phyloP scores from a whole-genome alignment of 495 filamentous ascomycete species.

The Cairneyella variabilis region DNA sequence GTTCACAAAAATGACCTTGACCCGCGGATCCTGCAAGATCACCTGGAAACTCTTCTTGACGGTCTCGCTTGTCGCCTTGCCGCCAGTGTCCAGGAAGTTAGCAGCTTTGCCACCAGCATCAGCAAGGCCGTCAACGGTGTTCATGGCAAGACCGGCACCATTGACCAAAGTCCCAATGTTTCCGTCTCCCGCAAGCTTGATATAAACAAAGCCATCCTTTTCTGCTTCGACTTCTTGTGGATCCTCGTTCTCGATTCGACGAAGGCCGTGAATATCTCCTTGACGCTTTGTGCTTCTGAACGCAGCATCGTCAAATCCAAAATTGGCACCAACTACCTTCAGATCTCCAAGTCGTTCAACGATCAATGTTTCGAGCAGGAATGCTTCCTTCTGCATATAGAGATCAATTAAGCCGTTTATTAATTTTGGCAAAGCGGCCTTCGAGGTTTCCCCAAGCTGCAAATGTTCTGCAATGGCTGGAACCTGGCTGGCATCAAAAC shows the following conservation, averaged over 20 bases:
- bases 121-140: slow-evolving; percentile 76
- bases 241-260: slow-evolving; percentile 48
- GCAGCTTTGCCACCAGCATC: slow-evolving; percentile 60
- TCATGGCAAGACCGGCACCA: slow-evolving; percentile 89
- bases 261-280: slow-evolving; percentile 54
- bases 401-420: slow-evolving; percentile 54
- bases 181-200: slow-evolving; percentile 25
- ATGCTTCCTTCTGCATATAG: slow-evolving; percentile 67
- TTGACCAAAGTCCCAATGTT: slow-evolving; percentile 44
- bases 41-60: slow-evolving; percentile 73
- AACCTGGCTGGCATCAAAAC: slow-evolving; percentile 32
- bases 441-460: slow-evolving; percentile 40
- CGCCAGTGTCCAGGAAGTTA: slow-evolving; percentile 89
- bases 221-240: slow-evolving; percentile 62
- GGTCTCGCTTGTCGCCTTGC: slow-evolving; percentile 83
- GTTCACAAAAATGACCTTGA: slow-evolving; percentile 78
- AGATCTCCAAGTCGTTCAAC: slow-evolving; percentile 36
- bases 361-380: slow-evolving; percentile 50
- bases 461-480: slow-evolving; percentile 46
- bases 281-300: slow-evolving; percentile 64
- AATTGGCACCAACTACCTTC: slow-evolving; percentile 47
- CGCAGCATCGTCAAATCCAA: slow-evolving; percentile 79
- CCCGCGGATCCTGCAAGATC: slow-evolving; percentile 65
- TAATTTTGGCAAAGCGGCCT: slow-evolving; percentile 38
- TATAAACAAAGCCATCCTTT: slow-evolving; percentile 55